Percentiles rank a stretch among this genome's conserved stretches.
phyloP scores from a whole-genome alignment of 2,329 filamentous ascomycete genomes.

The Thielaviopsis ethacetica region DNA sequence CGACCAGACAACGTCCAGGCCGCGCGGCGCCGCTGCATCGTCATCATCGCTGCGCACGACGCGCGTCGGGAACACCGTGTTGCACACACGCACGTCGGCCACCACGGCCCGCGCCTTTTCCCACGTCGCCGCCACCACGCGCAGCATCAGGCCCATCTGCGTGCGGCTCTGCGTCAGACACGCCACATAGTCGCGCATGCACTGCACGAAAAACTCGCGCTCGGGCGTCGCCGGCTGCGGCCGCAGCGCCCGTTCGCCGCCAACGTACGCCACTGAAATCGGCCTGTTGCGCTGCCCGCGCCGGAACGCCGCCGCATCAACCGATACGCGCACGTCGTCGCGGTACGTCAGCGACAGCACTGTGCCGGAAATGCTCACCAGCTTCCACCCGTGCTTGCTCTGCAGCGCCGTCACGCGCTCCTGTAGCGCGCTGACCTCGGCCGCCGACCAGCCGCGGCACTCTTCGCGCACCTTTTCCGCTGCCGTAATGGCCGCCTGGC shows the following conservation, averaged over 20 bases:
- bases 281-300: constrained; percentile 28
- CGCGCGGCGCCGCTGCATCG: constrained; percentile 26
- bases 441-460: constrained; percentile 73
- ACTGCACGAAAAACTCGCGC: constrained; percentile 60
- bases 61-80: constrained; percentile 46
- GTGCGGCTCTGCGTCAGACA: constrained; percentile 42
- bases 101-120: constrained; percentile 42
- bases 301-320: constrained; percentile 49
- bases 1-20: constrained; percentile 42
- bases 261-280: constrained; percentile 58
- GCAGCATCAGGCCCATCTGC: constrained; percentile 39
- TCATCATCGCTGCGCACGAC: no score
- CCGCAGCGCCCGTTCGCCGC: constrained; percentile 35
- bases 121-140: constrained; percentile 47
- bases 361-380: constrained; percentile 45
- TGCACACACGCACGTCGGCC: constrained; percentile 43
- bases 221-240: constrained; percentile 42
- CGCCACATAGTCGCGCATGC: constrained; percentile 52
- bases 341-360: constrained; percentile 59
- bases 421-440: constrained; percentile 66
- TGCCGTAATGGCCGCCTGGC: constrained; percentile 57
- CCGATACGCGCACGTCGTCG: constrained; percentile 55
- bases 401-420: constrained; percentile 52
- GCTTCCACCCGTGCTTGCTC: constrained; percentile 51
- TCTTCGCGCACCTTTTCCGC: constrained; percentile 75